phyloP scores from a whole-genome alignment of 441 rosid species.

The Mallotus japonicus region DNA sequence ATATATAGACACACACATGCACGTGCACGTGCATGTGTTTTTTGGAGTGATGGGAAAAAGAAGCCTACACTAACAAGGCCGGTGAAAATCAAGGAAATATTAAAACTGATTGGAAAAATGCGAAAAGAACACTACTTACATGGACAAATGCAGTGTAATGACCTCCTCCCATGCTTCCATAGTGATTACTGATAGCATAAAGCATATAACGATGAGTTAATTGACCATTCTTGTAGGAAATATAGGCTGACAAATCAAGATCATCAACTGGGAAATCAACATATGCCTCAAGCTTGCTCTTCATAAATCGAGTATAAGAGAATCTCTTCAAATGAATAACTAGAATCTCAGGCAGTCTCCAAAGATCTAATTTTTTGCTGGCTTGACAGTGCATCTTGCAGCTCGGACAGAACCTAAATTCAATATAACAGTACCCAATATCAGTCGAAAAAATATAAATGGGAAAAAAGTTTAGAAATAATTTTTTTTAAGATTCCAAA shows the following conservation, averaged over 20 bases:
- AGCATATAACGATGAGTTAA: conserved; percentile 44
- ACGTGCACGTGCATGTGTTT: too few species aligned
- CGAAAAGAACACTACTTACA: conserved; percentile 41
- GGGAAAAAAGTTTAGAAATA: not conserved
- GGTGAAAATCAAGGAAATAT: not conserved
- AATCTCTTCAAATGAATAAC: conserved; percentile 73
- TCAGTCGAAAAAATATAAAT: conserved; percentile 20
- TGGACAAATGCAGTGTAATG: conserved; percentile 69
- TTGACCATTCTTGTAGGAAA: conserved; percentile 40
- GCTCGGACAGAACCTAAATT: conserved; percentile 55
- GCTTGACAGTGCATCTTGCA: conserved; percentile 68
- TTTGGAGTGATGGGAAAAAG: not conserved
- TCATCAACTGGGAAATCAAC: conserved; percentile 66
- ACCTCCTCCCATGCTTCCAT: conserved; percentile 75
- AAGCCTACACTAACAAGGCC: not conserved
- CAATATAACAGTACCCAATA: conserved; percentile 20
- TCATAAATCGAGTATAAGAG: conserved; percentile 51
- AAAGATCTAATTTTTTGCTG: conserved; percentile 64
- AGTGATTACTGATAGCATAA: conserved; percentile 68
- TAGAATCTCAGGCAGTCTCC: conserved; percentile 69
- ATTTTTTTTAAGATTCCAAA: not conserved
- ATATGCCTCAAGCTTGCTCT: conserved; percentile 65
- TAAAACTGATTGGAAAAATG: not conserved
- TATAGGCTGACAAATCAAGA: conserved; percentile 52
- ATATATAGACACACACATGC: too few species aligned